phyloP scores from a whole-genome alignment of 202 grass and related monocot species.

The Miscanthus sacchariflorus region DNA sequence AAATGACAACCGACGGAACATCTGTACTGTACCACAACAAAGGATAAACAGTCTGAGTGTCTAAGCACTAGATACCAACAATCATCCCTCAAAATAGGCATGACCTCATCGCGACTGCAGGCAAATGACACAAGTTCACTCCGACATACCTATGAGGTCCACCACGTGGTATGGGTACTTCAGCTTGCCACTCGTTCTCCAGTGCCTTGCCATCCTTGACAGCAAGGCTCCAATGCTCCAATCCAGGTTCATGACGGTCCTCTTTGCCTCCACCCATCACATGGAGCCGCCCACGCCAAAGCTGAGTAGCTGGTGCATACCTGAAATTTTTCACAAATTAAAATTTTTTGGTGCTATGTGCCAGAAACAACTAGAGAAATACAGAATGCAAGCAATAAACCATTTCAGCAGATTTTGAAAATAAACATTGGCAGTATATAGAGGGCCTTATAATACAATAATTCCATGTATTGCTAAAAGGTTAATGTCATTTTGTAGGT shows the following conservation, averaged over 20 bases:
- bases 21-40: background rate
- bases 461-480: background rate
- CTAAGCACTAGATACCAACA: background rate
- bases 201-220: conserved; percentile 87
- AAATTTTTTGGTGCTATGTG: background rate
- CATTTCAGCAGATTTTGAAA: background rate
- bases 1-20: background rate
- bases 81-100: background rate
- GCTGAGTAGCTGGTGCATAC: conserved; percentile 91
- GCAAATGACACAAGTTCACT: background rate
- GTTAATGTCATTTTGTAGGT: background rate
- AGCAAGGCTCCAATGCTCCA: conserved; percentile 91
- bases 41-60: background rate
- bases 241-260: conserved; percentile 79
- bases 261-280: conserved; percentile 96
- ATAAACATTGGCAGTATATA: background rate
- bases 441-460: background rate
- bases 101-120: background rate
- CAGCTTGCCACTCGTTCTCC: conserved; percentile 66
- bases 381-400: background rate
- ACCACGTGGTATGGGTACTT: conserved; percentile 86
- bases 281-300: conserved; percentile 83
- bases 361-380: background rate
- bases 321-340: conserved; percentile 40
- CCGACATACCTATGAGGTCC: conserved; percentile 75